These are phyloP conservation scores for Clavispora santaluciae DNA, from an alignment of 805 yeast species.

Conservation along the genomic window DNA sequence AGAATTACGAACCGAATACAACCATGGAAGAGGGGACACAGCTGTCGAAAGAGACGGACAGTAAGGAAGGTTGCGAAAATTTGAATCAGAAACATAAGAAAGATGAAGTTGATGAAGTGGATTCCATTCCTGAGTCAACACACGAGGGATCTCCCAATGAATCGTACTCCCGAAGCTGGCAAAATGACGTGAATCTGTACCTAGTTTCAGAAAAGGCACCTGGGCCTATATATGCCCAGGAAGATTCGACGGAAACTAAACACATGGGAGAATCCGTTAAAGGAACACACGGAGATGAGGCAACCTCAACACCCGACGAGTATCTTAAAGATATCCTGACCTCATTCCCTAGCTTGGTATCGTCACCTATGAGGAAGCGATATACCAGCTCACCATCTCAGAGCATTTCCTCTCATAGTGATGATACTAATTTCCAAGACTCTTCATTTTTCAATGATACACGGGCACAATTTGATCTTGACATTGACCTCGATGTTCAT, in stretches of 20 bases:
- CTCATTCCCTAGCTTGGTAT: neutral
- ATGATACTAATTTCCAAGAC: slow-evolving; percentile 8
- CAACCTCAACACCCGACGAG: neutral
- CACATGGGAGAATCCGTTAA: neutral
- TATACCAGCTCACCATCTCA: neutral
- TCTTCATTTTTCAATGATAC: slow-evolving; percentile 15
- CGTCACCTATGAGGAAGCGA: neutral
- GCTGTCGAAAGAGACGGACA: no score
- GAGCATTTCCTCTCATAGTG: neutral
- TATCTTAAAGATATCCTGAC: neutral
- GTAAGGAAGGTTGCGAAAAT: no score
- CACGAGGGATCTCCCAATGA: neutral
- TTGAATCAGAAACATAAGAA: no score
- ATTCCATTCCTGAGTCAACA: no score
- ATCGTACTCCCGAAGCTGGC: neutral
- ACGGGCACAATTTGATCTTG: slow-evolving; percentile 14
- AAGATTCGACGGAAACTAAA: neutral
- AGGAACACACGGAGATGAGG: neutral
- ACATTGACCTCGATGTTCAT: slow-evolving; percentile 15
- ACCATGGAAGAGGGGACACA: no score
- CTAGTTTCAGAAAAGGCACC: neutral
- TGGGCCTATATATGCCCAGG: neutral
- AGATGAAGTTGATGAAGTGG: no score
- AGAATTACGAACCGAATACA: no score
- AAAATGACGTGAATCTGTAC: neutral